Evolutionary conservation across 148 eudicot genomes (phyloP).

Genomic region (Dianthus caryophyllus): DNA sequence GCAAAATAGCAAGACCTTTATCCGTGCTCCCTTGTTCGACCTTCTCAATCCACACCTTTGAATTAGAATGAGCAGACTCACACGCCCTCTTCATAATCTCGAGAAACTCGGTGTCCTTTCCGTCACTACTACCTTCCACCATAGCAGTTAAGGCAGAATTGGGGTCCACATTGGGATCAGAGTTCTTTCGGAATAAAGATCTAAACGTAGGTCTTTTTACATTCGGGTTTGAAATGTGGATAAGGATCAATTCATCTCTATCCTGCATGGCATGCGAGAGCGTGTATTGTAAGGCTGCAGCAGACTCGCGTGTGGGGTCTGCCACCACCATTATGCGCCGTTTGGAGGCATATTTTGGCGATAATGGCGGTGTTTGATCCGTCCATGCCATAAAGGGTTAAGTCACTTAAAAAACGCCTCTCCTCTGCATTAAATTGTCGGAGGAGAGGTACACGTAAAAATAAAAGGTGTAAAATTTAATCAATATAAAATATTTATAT

Average conservation of each 20-base stretch:
- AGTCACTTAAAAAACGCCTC: slow-evolving; percentile 3
- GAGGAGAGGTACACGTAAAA: slow-evolving; percentile 12
- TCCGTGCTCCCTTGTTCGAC: slow-evolving; percentile 44
- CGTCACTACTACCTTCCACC: background rate
- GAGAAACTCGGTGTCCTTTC: slow-evolving; percentile 30
- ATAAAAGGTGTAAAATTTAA: background rate
- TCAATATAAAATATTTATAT: background rate
- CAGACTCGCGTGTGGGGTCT: slow-evolving; percentile 53
- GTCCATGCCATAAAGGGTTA: slow-evolving; percentile 19
- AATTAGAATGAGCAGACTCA: slow-evolving; percentile 31
- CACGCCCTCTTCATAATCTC: slow-evolving; percentile 50
- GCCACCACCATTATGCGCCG: slow-evolving; percentile 61
- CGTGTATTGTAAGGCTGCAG: slow-evolving; percentile 54
- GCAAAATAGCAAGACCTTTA: slow-evolving; percentile 44
- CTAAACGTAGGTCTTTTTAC: slow-evolving; percentile 25
- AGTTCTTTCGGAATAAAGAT: slow-evolving; percentile 7
- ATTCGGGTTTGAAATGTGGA: slow-evolving; percentile 37
- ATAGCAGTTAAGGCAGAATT: background rate
- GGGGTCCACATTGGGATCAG: background rate
- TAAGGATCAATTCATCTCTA: slow-evolving; percentile 44
- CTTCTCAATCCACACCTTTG: slow-evolving; percentile 37
- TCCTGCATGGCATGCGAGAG: slow-evolving; percentile 51
- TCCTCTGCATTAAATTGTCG: slow-evolving; percentile 17
- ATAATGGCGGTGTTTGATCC: background rate
- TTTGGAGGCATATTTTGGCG: background rate